Evolutionary conservation across 371 early-diverging fungal genomes (phyloP).

Genomic region (Syncephalastrum sp.): DNA sequence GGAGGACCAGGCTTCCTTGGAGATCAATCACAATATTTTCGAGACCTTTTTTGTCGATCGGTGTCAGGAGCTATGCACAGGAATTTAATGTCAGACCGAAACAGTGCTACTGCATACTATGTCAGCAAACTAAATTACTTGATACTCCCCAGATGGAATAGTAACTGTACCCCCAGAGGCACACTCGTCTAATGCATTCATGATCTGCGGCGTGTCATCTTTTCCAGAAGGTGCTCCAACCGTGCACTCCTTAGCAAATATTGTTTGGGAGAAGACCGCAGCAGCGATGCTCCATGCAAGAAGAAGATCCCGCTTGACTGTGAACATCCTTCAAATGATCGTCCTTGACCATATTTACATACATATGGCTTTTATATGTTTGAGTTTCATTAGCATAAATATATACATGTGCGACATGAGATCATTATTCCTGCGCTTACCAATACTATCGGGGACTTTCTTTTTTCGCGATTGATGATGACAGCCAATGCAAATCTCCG

Average conservation of each 20-base stretch:
- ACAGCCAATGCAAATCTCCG: no score
- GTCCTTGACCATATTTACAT: no score
- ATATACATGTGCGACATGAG: no score
- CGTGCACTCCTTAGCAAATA: slow-evolving; percentile 4
- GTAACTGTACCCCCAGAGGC: slow-evolving; percentile 9
- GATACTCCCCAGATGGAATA: slow-evolving; percentile 11
- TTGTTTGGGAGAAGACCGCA: background rate
- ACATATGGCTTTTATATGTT: no score
- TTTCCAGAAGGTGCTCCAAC: slow-evolving; percentile 7
- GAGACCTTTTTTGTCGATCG: slow-evolving; percentile 2
- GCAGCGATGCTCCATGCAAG: slow-evolving; percentile 1
- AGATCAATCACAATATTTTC: slow-evolving; percentile 8
- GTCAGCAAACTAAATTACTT: background rate
- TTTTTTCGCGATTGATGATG: no score
- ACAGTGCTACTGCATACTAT: background rate
- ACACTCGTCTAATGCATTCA: slow-evolving; percentile 9
- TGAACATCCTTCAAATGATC: no score
- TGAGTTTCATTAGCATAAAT: no score
- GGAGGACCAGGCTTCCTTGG: slow-evolving; percentile 5
- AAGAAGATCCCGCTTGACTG: no score
- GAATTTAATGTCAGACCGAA: background rate
- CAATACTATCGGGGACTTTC: no score
- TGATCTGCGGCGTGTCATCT: slow-evolving; percentile 11
- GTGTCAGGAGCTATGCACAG: slow-evolving; percentile 5
- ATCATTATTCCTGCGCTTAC: no score